Base-by-base conservation (phyloP, 129 eudicot genomes). In the Smallanthus sonchifolius region DNA sequence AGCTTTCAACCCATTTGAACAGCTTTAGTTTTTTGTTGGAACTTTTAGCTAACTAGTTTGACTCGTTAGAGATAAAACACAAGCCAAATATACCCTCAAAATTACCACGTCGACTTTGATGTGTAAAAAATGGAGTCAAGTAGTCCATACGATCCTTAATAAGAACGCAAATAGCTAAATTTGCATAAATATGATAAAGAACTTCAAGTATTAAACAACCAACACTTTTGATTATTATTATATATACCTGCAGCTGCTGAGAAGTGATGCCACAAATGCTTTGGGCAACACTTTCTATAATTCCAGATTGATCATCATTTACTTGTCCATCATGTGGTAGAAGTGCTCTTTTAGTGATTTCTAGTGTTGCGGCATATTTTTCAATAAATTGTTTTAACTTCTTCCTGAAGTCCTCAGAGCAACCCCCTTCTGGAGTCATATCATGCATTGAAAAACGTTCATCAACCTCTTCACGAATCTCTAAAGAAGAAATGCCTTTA, bases 241-340 rank as follows among this genome's bases (percentile, higher is more conserved):
- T 49, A 65, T 76, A 44, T 75, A 92, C 98, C 93, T 88, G 75
- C 10, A 94, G 87, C 81, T 94, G 98, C 72, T 80, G 74, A 47
- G 70, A 34, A 56, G 97, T 86, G 75, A 94, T 64, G 69, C 93
- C 92, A 60, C 84, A 85, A 70, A 83, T 79, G 73, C 87, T 90
- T 75, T 79, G 87, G 66, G 90, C 86, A 65, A 90, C 76, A 34
- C 47, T 77, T 71, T 87, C 92, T 30, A 87, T 69, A 76, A 17
- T 45, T 59, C 28, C 39, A 13, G 57, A 69, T n/a, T 81, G 67
- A 16, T 81, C 84, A 14, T 63, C 77, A 9, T 66, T 54, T 60
- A 54, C 17, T 42, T 78, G 51, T 74, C 72, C 84, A 65, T 75
- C 87, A 77, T 73, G 80, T 57, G 83, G 72, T 59, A 77, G 80